Conservation (phyloP, 495 filamentous ascomycete species). For the Lasiosphaeris hirsuta region DNA sequence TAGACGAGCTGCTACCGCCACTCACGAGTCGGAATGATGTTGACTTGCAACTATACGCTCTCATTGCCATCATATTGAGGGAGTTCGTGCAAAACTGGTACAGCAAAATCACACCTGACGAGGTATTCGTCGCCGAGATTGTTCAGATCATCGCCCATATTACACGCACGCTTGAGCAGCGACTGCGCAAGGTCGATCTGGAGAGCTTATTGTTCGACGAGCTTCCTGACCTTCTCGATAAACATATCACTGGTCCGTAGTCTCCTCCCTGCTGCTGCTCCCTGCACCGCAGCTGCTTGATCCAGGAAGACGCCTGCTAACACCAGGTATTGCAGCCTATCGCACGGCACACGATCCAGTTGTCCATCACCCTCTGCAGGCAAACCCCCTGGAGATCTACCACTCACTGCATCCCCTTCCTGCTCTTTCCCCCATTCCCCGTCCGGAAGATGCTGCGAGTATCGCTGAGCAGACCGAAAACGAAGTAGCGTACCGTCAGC, state of each 20-base stretch:
- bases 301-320: constrained; percentile 10
- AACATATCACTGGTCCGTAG: constrained; percentile 72
- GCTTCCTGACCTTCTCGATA: constrained; percentile 74
- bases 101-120: constrained; percentile 83
- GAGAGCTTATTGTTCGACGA: constrained; percentile 84
- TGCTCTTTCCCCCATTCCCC: constrained; percentile 71
- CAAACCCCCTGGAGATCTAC: constrained; percentile 65
- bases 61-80: constrained; percentile 81
- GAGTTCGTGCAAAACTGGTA: constrained; percentile 95
- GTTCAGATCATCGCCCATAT: constrained; percentile 86
- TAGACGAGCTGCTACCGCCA: constrained; percentile 82
- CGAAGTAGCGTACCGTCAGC: constrained; percentile 74
- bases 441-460: constrained; percentile 46
- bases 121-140: constrained; percentile 79
- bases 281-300: constrained; percentile 3
- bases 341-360: constrained; percentile 49
- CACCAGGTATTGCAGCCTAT: constrained; percentile 45
- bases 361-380: constrained; percentile 54
- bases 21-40: constrained; percentile 90
- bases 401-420: constrained; percentile 80
- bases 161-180: constrained; percentile 79
- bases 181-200: constrained; percentile 76
- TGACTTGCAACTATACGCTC: constrained; percentile 86
- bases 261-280: constrained; percentile 7
- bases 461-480: constrained; percentile 63